Base-by-base conservation (phyloP, 2,329 filamentous ascomycete genomes). In the Colletotrichum sp. region DNA sequence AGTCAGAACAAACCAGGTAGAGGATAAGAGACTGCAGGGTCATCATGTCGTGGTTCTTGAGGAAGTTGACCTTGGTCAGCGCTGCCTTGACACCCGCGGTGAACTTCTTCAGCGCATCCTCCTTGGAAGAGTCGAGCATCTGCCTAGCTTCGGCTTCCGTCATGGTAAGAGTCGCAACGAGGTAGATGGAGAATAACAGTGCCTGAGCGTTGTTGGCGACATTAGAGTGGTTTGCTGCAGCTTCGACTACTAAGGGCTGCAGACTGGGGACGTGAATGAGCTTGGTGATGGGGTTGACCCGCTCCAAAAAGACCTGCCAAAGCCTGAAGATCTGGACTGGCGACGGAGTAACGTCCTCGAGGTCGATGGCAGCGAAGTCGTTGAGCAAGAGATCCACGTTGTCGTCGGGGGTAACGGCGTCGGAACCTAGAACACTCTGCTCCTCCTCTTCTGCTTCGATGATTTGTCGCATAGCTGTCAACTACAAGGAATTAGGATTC, bases 271-370 rank as follows among this genome's bases (percentile, higher is more conserved):
- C 90, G 81, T 96, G 94, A 28, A 95, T 91, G 61, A 91, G 85
- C 81, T 96, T 96, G 78, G 92, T 91, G 61, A 95, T 82, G 0
- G 94, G 94, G 79, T 96, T 94, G 71, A 96, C 92, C 76, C 94
- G 92, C 65, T 95, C 92, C 8, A 95, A 85, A 78, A 93, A 96
- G 11, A 91, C 87, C 81, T 95, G 93, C 94, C 94, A 96, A 7
- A 96, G 87, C 67, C 89, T 89, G 79, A 94, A 92, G 30, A 94
- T 90, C 39, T 94, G 91, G 15, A 91, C 88, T 0, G 92, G 90
- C 6, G 91, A 86, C 0, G 94, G 94, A 78, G 94, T 92, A 81
- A 94, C 84, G 16, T 89, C 87, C 68, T 89, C 86, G 16, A 86
- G 79, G 60, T 82, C 86, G 28, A 82, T 80, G 8, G 83, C 81